Conservation (phyloP, 2,329 filamentous ascomycete species). For the Phialemoniopsis sp. region DNA sequence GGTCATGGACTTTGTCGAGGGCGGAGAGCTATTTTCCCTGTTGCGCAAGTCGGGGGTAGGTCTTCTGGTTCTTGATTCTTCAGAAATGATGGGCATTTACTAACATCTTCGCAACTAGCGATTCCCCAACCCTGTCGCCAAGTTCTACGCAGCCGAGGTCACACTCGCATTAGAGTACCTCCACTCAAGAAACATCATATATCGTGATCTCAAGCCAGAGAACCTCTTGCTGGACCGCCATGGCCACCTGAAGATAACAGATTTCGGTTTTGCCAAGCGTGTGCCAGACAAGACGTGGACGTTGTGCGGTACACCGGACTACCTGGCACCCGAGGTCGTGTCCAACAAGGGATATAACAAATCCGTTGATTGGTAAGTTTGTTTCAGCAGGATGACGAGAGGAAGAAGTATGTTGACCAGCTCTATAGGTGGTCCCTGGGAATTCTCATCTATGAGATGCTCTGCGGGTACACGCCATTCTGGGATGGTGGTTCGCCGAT, state of each 20-base stretch:
- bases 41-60: constrained; percentile 86
- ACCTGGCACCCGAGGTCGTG: constrained; percentile 96
- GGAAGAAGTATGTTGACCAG: constrained; percentile 1
- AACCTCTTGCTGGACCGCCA: constrained; percentile 89
- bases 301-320: constrained; percentile 94
- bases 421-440: constrained; percentile 86
- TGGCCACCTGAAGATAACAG: constrained; percentile 93
- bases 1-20: constrained; percentile 99
- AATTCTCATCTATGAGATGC: constrained; percentile 98
- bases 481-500: constrained; percentile 98
- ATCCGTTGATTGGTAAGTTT: constrained; percentile 83
- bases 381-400: neutral
- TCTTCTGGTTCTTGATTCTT: too few species aligned
- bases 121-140: constrained; percentile 97
- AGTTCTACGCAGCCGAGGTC: constrained; percentile 98
- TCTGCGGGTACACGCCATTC: constrained; percentile 97
- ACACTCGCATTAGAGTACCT: constrained; percentile 94
- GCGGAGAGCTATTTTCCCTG: constrained; percentile 93
- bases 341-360: constrained; percentile 99
- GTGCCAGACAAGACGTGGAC: constrained; percentile 99
- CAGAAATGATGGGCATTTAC: neutral
- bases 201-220: constrained; percentile 94
- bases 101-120: constrained; percentile 53
- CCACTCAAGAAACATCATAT: constrained; percentile 93
- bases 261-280: constrained; percentile 98